Conservation (phyloP, 2,329 filamentous ascomycete species). For the Diaporthe sp. region DNA sequence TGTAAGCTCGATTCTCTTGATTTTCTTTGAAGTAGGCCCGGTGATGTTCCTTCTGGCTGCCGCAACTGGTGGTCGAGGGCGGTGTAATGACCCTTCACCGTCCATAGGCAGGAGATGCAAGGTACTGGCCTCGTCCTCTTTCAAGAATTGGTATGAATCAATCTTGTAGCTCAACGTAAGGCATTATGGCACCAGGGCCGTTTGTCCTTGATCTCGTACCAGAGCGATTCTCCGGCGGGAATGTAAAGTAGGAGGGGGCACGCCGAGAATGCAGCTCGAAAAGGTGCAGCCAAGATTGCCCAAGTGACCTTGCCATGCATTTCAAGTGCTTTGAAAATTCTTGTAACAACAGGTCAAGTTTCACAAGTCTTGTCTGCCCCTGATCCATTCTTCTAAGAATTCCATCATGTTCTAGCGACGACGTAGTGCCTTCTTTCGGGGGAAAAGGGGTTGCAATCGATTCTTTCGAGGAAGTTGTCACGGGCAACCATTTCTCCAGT, state of each 20-base stretch:
- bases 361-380: background rate
- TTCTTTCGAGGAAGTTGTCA: background rate
- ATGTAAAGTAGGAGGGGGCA: background rate
- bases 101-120: too few species aligned
- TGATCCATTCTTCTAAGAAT: background rate
- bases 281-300: background rate
- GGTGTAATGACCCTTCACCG: background rate
- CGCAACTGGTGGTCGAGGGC: background rate
- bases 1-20: background rate
- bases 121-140: background rate
- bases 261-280: background rate
- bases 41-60: background rate
- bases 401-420: background rate
- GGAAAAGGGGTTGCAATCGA: background rate
- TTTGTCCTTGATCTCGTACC: background rate
- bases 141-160: background rate
- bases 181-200: background rate
- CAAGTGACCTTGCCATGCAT: background rate
- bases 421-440: background rate
- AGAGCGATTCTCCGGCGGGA: background rate
- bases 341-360: slow-evolving; percentile 1
- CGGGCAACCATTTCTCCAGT: background rate
- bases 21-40: background rate
- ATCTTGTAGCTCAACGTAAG: too few species aligned
- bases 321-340: background rate